These are phyloP conservation scores for Anethum foeniculum DNA, from an alignment of 140 eudicot genomes.

Conservation along the genomic window DNA sequence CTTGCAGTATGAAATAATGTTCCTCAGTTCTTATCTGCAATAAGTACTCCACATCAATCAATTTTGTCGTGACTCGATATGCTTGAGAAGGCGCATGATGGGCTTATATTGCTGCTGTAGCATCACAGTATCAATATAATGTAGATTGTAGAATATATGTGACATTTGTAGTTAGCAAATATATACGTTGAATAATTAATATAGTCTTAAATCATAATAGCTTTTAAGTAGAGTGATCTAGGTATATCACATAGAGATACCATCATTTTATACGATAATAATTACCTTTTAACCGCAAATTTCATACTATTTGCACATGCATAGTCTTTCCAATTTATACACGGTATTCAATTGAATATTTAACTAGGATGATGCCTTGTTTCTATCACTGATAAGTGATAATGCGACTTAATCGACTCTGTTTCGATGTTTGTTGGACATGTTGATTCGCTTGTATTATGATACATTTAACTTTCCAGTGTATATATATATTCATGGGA, in stretches of 20 bases:
- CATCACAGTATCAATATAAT: background rate
- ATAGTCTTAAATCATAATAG: background rate
- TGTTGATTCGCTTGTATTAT: background rate
- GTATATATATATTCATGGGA: background rate
- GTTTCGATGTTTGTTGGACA: background rate
- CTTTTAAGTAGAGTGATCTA: background rate
- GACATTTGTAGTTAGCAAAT: background rate
- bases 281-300: background rate
- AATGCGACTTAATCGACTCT: background rate
- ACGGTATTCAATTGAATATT: background rate
- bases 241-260: background rate
- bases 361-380: background rate
- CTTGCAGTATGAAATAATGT: background rate
- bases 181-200: background rate
- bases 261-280: background rate
- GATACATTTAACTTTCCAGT: background rate
- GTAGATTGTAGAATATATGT: background rate
- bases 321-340: background rate
- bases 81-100: background rate
- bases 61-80: background rate
- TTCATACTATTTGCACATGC: background rate
- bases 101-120: background rate
- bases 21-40: background rate
- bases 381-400: constrained; percentile 2
- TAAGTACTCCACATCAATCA: background rate